These are phyloP conservation scores for Cryptococcus depauperatus DNA, from an alignment of 1,284 basidiomycete species.

Conservation along the genomic window DNA sequence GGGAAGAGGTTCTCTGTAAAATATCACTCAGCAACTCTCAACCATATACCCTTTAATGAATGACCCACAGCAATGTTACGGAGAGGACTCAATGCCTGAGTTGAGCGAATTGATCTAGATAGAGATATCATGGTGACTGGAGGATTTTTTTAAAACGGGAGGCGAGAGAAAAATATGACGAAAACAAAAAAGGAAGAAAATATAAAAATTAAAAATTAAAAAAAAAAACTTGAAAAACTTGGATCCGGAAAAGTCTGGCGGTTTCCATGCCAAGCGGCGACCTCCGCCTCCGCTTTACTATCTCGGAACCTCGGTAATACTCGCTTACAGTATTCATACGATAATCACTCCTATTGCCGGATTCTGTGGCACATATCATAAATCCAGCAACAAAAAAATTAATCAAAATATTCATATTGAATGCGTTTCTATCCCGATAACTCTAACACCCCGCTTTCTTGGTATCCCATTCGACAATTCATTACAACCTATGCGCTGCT, in stretches of 20 bases:
- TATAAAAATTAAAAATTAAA: background rate
- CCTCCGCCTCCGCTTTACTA: background rate
- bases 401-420: conserved; percentile 18
- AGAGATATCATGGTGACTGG: conserved; percentile 10
- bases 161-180: conserved; percentile 1
- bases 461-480: conserved; percentile 42
- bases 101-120: conserved; percentile 12
- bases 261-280: background rate
- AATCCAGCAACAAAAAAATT: background rate
- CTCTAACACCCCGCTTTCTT: conserved; percentile 41
- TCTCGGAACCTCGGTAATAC: background rate
- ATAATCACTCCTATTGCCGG: background rate
- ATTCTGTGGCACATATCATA: background rate
- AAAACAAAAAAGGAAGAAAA: background rate
- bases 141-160: background rate
- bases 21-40: background rate
- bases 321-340: background rate
- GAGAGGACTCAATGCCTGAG: conserved; percentile 9
- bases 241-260: too few relatives aligned
- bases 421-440: conserved; percentile 46
- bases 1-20: conserved; percentile 27
- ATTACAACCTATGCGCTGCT: conserved; percentile 34
- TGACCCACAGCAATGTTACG: conserved; percentile 14
- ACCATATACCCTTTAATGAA: background rate
- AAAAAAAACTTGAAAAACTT: too few relatives aligned